These are phyloP conservation scores for Fusarium sp. DNA, from an alignment of 2,329 filamentous ascomycete species.

Conservation along the genomic window DNA sequence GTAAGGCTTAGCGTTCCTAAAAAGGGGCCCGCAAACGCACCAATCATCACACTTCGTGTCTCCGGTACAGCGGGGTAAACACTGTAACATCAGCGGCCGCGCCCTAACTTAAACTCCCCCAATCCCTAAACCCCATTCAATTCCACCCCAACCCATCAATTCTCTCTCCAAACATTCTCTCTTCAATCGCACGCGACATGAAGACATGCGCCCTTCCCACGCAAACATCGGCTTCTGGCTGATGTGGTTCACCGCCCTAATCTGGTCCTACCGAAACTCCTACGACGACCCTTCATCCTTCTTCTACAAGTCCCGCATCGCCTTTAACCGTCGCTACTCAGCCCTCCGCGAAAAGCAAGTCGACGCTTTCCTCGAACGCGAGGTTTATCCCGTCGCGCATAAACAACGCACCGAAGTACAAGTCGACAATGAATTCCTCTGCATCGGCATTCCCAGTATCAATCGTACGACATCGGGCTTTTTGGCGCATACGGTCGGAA, in stretches of 20 bases:
- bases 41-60: rapidly evolving
- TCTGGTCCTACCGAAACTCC: constrained; percentile 48
- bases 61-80: constrained; percentile 4
- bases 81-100: neutral
- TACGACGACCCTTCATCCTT: constrained; percentile 52
- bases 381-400: constrained; percentile 22
- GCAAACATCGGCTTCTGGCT: constrained; percentile 50
- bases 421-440: constrained; percentile 38
- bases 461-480: constrained; percentile 49
- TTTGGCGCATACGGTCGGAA: constrained; percentile 47
- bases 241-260: constrained; percentile 44
- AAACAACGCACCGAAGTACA: constrained; percentile 15
- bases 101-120: neutral
- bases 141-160: neutral
- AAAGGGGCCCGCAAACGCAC: neutral
- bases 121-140: neutral
- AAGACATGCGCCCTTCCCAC: constrained; percentile 45
- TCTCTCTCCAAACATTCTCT: neutral
- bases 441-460: constrained; percentile 52
- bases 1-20: neutral
- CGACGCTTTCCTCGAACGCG: constrained; percentile 38
- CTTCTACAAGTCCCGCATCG: constrained; percentile 47
- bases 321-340: constrained; percentile 47
- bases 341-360: constrained; percentile 43
- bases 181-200: constrained; percentile 8